A percentile compares a stretch with the other conserved stretches of the same genome.
Conservation (phyloP, 2,329 filamentous ascomycete genomes). For the Colletotrichum orchidophilum region DNA sequence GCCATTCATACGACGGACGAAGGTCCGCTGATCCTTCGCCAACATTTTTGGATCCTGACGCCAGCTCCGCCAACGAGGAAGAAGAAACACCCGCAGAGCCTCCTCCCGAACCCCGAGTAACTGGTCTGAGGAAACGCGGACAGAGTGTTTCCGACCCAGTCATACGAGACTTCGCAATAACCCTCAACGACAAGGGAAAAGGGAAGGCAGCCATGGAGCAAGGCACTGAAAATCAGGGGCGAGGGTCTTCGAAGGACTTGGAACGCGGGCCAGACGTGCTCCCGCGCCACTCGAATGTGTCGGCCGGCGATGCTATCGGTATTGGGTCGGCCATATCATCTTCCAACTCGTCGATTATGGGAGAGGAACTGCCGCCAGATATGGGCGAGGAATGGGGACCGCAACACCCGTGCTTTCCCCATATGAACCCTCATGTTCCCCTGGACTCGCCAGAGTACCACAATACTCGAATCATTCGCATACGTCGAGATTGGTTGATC, state of each 20-base stretch:
- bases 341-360: constrained; percentile 69
- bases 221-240: constrained; percentile 45
- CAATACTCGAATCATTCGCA: constrained; percentile 88
- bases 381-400: constrained; percentile 89
- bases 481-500: constrained; percentile 90
- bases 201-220: constrained; percentile 57
- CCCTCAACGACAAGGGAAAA: constrained; percentile 59
- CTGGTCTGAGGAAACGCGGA: constrained; percentile 40
- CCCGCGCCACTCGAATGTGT: constrained; percentile 57
- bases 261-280: constrained; percentile 61
- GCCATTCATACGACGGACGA: constrained; percentile 63
- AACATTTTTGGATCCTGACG: constrained; percentile 34
- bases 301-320: constrained; percentile 61
- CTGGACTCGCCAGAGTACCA: constrained; percentile 77
- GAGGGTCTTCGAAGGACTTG: constrained; percentile 60
- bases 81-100: constrained; percentile 23
- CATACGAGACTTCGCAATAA: constrained; percentile 21
- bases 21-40: constrained; percentile 46
- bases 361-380: constrained; percentile 71
- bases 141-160: constrained; percentile 41
- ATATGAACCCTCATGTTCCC: constrained; percentile 91
- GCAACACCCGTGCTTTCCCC: constrained; percentile 92
- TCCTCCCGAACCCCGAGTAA: constrained; percentile 30
- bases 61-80: constrained; percentile 23
- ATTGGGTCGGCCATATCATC: constrained; percentile 66